A percentile compares a stretch with the other conserved stretches of the same genome.
phyloP scores from a whole-genome alignment of 2,329 filamentous ascomycete species.

The Cercospora beticola region DNA sequence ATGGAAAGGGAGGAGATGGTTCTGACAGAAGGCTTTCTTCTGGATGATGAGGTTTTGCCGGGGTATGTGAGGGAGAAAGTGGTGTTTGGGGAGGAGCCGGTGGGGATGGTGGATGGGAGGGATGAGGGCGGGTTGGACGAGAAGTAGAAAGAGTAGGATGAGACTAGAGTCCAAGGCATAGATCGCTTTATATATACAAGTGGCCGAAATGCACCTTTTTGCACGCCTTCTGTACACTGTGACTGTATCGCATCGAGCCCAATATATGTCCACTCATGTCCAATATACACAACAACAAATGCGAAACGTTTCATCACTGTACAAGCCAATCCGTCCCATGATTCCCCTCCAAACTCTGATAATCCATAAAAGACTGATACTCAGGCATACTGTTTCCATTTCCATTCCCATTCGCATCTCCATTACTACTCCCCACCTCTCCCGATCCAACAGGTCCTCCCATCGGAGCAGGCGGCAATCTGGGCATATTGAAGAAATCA shows the following conservation, averaged over 20 bases:
- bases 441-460: conserved; percentile 28
- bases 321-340: conserved; percentile 26
- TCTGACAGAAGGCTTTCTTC: conserved; percentile 27
- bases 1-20: conserved; percentile 28
- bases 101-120: neutral
- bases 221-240: no score
- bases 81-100: conserved; percentile 22
- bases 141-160: neutral
- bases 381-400: conserved; percentile 20
- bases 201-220: no score
- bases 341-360: conserved; percentile 25
- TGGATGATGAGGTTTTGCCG: conserved; percentile 24
- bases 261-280: no score
- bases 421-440: conserved; percentile 30
- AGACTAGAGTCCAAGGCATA: no score
- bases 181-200: no score
- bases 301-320: conserved; percentile 4
- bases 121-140: neutral
- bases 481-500: conserved; percentile 89
- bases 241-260: no score
- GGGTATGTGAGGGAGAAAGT: conserved; percentile 20
- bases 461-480: conserved; percentile 54
- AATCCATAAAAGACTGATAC: conserved; percentile 30
- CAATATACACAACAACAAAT: no score
- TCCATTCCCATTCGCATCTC: conserved; percentile 30